Percentiles rank a stretch among this genome's conserved stretches.
These are phyloP conservation scores for Blastocystis sp. DNA, from an alignment of 352 stramenopile species.

Conservation along the genomic window DNA sequence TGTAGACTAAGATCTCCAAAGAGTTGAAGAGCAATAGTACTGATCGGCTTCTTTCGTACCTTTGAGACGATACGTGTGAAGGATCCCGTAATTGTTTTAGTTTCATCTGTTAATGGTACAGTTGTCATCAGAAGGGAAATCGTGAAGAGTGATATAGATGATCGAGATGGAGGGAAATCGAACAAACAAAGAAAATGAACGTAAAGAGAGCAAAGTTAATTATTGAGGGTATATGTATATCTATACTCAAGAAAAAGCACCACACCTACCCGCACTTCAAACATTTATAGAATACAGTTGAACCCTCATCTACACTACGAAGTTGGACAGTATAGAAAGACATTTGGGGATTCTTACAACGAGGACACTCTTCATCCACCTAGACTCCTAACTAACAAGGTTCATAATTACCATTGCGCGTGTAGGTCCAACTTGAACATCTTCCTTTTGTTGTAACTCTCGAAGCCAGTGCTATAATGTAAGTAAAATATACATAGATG, in stretches of 20 bases:
- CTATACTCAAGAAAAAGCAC: not conserved
- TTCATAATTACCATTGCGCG: conserved; percentile 30
- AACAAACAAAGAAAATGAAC: too few species aligned
- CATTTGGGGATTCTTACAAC: conserved; percentile 91
- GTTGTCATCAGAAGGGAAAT: too few species aligned
- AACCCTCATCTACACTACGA: conserved; percentile 94
- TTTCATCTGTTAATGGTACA: too few species aligned
- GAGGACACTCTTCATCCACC: conserved; percentile 95
- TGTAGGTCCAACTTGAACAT: conserved; percentile 46
- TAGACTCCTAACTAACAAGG: not conserved
- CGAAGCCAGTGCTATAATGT: conserved; percentile 42
- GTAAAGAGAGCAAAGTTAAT: conserved; percentile 21
- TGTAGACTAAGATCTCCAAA: too few species aligned
- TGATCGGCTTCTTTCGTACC: too few species aligned
- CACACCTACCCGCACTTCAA: conserved; percentile 81
- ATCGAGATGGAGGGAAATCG: too few species aligned
- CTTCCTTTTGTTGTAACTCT: conserved; percentile 53
- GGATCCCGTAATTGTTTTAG: too few species aligned
- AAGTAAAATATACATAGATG: not conserved
- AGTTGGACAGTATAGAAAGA: conserved; percentile 99
- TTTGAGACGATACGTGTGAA: too few species aligned
- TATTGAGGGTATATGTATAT: conserved; percentile 66
- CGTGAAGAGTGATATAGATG: too few species aligned
- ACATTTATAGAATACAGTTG: conserved; percentile 99
- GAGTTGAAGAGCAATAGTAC: too few species aligned